These are phyloP conservation scores for Dioszegia hungarica DNA, from an alignment of 768 basidiomycete species.

Conservation along the genomic window DNA sequence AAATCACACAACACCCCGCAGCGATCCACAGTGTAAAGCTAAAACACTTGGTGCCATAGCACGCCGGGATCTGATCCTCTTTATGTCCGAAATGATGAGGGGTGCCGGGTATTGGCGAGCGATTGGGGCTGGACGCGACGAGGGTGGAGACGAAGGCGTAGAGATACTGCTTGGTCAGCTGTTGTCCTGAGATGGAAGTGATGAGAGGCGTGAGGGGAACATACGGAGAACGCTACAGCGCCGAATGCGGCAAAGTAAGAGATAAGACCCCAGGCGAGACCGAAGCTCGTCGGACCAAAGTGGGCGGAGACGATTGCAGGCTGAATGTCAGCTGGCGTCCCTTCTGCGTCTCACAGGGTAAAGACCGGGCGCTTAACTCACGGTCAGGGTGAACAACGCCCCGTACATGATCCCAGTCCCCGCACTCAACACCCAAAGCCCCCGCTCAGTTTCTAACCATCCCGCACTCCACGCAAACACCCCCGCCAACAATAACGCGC, in stretches of 20 bases:
- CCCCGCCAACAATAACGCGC: constrained; percentile 26
- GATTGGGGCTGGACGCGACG: constrained; percentile 3
- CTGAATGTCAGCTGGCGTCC: constrained; percentile 12
- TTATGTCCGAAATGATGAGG: background rate
- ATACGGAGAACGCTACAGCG: constrained; percentile 43
- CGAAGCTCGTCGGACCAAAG: constrained; percentile 47
- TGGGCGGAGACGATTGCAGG: constrained; percentile 47
- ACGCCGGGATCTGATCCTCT: constrained; percentile 11
- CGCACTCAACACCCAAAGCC: constrained; percentile 41
- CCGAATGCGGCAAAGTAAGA: constrained; percentile 47
- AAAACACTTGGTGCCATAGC: constrained; percentile 44
- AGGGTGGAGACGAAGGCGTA: constrained; percentile 35
- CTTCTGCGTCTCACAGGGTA: background rate
- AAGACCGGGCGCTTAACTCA: constrained; percentile 19
- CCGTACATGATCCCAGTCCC: constrained; percentile 46
- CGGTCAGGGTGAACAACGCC: constrained; percentile 44
- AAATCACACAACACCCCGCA: constrained; percentile 29
- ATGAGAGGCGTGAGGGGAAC: constrained; percentile 1
- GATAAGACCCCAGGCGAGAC: constrained; percentile 48
- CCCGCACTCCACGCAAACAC: constrained; percentile 37
- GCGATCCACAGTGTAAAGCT: constrained; percentile 35
- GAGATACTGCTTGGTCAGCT: constrained; percentile 36
- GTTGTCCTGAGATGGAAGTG: background rate
- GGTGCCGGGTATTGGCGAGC: constrained; percentile 2
- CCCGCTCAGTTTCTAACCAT: constrained; percentile 26